phyloP scores from a whole-genome alignment of 139 green algal species.

The Coelastrella sp. region DNA sequence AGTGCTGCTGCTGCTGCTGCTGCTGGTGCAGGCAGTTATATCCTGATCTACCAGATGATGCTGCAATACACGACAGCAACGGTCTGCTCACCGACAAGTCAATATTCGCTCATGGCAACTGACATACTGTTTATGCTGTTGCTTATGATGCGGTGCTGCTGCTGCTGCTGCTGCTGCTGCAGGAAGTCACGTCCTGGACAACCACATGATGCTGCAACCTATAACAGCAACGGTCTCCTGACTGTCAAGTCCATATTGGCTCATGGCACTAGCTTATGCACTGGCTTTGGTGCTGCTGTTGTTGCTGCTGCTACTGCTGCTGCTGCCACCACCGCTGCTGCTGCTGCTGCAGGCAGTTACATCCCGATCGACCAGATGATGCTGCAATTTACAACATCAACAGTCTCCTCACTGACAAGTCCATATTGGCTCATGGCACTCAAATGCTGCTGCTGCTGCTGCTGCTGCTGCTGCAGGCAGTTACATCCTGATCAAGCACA shows the following conservation, averaged over 20 bases:
- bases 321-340: not conserved
- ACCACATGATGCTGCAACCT: too few species aligned
- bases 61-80: conserved; percentile 63
- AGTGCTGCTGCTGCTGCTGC: not conserved
- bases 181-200: too few species aligned
- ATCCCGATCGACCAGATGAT: conserved; percentile 66
- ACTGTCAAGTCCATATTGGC: too few species aligned
- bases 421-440: conserved; percentile 74
- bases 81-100: conserved; percentile 65
- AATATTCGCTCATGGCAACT: conserved; percentile 72
- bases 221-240: too few species aligned
- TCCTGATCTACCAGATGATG: conserved; percentile 61
- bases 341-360: conserved; percentile 53
- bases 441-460: conserved; percentile 51
- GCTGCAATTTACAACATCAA: conserved; percentile 64
- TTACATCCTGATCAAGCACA: conserved; percentile 65
- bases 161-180: not conserved
- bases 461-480: conserved; percentile 42
- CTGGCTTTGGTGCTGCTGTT: not conserved
- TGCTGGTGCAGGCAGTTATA: conserved; percentile 60
- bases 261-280: not conserved
- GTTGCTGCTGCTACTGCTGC: not conserved
- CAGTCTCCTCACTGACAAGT: conserved; percentile 64
- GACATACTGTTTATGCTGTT: too few species aligned
- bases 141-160: too few species aligned